Evolutionary conservation across 1,284 basidiomycete species (phyloP).

Genomic region (Cutaneotrichosporon cavernicola): DNA sequence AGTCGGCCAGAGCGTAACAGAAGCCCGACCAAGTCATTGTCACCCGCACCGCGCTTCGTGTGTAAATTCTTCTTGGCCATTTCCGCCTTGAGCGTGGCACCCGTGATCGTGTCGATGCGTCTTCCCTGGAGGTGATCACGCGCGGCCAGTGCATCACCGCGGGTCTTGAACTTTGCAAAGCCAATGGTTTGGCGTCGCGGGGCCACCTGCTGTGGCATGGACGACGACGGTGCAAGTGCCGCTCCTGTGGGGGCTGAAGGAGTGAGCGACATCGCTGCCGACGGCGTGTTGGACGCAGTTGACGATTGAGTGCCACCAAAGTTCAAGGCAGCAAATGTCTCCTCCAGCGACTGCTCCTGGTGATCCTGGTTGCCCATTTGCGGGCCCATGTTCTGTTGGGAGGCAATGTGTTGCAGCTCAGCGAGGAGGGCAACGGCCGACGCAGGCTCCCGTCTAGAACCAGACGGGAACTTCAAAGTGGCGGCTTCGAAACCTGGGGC

Average conservation of each 20-base stretch:
- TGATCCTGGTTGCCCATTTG: constrained; percentile 18
- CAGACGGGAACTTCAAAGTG: constrained; percentile 84
- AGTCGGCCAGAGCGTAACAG: constrained; percentile 43
- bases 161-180: constrained; percentile 90
- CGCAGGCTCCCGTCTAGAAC: constrained; percentile 35
- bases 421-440: constrained; percentile 38
- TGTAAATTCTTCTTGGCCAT: constrained; percentile 99
- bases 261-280: constrained; percentile 57
- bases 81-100: constrained; percentile 91
- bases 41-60: constrained; percentile 74
- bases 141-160: constrained; percentile 82
- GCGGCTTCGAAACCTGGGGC: constrained; percentile 94
- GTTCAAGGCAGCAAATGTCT: constrained; percentile 42
- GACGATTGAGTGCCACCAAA: constrained; percentile 42
- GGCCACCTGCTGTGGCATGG: constrained; percentile 30
- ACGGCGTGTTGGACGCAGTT: constrained; percentile 46
- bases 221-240: constrained; percentile 29
- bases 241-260: constrained; percentile 43
- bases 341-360: constrained; percentile 35
- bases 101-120: constrained; percentile 90
- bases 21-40: constrained; percentile 51
- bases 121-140: constrained; percentile 86
- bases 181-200: constrained; percentile 85
- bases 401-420: constrained; percentile 44
- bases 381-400: constrained; percentile 29